Evolutionary conservation across 164 flowering plant genomes (phyloP).

Genomic region (Macadamia tetraphylla): DNA sequence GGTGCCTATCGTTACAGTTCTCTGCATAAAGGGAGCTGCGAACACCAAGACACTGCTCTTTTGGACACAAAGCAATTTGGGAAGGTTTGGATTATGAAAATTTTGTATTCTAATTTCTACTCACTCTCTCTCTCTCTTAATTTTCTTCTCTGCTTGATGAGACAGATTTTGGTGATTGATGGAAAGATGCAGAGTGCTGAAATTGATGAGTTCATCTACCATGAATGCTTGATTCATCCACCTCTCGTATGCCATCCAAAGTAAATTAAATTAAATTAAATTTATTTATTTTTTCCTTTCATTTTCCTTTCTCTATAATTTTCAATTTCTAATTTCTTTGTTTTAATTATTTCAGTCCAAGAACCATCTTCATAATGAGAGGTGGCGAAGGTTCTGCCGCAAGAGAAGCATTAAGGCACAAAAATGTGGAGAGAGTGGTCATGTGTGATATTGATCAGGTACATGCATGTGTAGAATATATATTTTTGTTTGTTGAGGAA

Average conservation of each 20-base stretch:
- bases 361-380: conserved; percentile 79
- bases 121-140: background rate
- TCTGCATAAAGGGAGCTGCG: conserved; percentile 51
- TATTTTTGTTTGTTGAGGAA: too few relatives aligned
- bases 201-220: conserved; percentile 73
- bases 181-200: conserved; percentile 97
- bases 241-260: conserved; percentile 63
- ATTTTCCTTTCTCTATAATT: background rate
- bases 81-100: conserved; percentile 32
- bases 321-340: background rate
- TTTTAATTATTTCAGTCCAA: conserved; percentile 41
- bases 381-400: conserved; percentile 96
- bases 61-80: conserved; percentile 87
- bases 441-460: conserved; percentile 96
- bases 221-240: conserved; percentile 83
- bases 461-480: background rate
- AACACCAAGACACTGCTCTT: conserved; percentile 68
- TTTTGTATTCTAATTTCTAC: background rate
- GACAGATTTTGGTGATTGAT: conserved; percentile 73
- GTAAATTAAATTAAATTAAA: conserved; percentile 27
- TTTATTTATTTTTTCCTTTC: background rate
- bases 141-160: background rate
- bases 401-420: conserved; percentile 74
- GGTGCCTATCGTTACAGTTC: conserved; percentile 26
- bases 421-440: conserved; percentile 54